Base-by-base conservation (phyloP, 371 early-diverging fungal genomes). In the Circinella umbellata region DNA sequence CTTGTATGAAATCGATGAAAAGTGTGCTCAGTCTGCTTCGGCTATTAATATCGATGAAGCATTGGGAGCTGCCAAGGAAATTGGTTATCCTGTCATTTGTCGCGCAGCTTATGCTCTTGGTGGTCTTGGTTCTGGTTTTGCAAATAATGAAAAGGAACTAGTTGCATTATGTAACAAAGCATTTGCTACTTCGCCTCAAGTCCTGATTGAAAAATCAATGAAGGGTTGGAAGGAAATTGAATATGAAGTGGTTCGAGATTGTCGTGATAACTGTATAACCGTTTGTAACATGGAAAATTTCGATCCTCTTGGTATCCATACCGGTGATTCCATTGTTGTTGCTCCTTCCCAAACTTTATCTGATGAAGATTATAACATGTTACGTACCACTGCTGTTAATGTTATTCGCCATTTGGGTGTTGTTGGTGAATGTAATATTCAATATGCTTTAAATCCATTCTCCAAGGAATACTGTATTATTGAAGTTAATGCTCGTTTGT, bases 241-340 rank as follows among this genome's bases (percentile, higher is more conserved):
- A 78, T 98, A 96, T 77, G 98, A 98, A 79, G 98, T 98, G 54
- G 97, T 98, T 10, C 91, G 98, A 61, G 98, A 98, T 80, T 87
- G 89, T 69, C 81, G 83, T 27, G 93, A 96, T 84, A 98, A 98
- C 84, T 96, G 97, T 83, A 95, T 98, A 69, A 96, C 96, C 17
- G 96, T 98, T 66, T 98, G 97, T 86, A 97, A 98, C 85, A 98
- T 98, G 98, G 98, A 98, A 84, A 98, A 98, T 89, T 97, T 98
- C 84, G 98, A 98, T 80, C 98, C 98, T 35, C 87, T 98, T 38
- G 98, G 98, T 71, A 95, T 96, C 73, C 98, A 98, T 75, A 98
- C 98, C 17, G 98, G 98, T 70, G 98, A 98, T 76, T 94, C 95
- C n/a, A 96, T 97, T 61, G 98, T 98, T 27, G 94, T 98, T 64